A percentile compares a stretch with the other conserved stretches of the same genome.
Evolutionary conservation across 805 yeast genomes (phyloP).

Genomic region (Saccharomycodes ludwigii): DNA sequence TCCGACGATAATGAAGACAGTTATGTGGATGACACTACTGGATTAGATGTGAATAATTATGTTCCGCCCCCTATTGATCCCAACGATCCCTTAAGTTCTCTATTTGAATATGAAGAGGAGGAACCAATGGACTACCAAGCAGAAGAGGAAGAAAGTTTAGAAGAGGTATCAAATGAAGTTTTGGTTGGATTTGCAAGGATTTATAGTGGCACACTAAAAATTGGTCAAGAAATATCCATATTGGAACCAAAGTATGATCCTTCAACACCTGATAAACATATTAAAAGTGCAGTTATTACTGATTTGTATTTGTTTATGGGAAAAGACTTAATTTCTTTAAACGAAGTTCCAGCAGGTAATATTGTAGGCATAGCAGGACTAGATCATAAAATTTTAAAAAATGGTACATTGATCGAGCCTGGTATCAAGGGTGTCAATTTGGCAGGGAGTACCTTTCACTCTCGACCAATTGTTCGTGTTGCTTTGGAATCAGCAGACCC

Average conservation of each 20-base stretch:
- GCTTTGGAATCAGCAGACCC: slow-evolving; percentile 94
- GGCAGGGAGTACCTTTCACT: slow-evolving; percentile 61
- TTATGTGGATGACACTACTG: slow-evolving; percentile 15
- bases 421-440: slow-evolving; percentile 53
- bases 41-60: slow-evolving; percentile 13
- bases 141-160: slow-evolving; percentile 33
- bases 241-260: slow-evolving; percentile 87
- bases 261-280: slow-evolving; percentile 38
- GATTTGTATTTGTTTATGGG: slow-evolving; percentile 85
- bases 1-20: slow-evolving; percentile 9
- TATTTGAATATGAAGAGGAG: slow-evolving; percentile 42
- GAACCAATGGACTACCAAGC: slow-evolving; percentile 33
- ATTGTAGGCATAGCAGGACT: slow-evolving; percentile 91
- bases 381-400: slow-evolving; percentile 69
- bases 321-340: slow-evolving; percentile 65
- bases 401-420: slow-evolving; percentile 65
- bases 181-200: slow-evolving; percentile 82
- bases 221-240: slow-evolving; percentile 65
- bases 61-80: slow-evolving; percentile 24
- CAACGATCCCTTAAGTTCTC: slow-evolving; percentile 22
- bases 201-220: slow-evolving; percentile 68
- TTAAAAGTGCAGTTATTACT: slow-evolving; percentile 45
- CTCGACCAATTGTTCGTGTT: slow-evolving; percentile 88
- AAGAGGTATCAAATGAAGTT: slow-evolving; percentile 39
- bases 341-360: slow-evolving; percentile 85